These are phyloP conservation scores for Lyophyllum decastes DNA, from an alignment of 768 basidiomycete genomes.

Conservation along the genomic window DNA sequence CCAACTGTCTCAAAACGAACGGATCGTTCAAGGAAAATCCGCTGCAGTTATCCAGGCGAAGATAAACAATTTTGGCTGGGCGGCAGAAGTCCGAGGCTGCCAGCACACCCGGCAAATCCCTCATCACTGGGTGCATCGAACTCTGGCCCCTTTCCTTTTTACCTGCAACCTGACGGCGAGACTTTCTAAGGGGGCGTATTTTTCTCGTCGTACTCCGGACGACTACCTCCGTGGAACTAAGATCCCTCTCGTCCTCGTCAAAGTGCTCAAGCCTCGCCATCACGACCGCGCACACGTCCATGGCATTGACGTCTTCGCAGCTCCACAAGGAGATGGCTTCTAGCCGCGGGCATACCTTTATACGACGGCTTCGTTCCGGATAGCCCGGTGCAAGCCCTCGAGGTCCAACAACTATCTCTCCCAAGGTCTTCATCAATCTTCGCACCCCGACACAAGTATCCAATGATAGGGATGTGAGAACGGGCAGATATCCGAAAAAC, in stretches of 20 bases:
- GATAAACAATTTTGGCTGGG: slow-evolving; percentile 38
- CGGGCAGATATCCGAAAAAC: slow-evolving; percentile 54
- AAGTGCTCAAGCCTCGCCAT: slow-evolving; percentile 35
- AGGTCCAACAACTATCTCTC: slow-evolving; percentile 34
- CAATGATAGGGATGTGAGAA: slow-evolving; percentile 47
- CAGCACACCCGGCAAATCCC: neutral
- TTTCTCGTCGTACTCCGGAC: slow-evolving; percentile 21
- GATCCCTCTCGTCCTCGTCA: slow-evolving; percentile 17
- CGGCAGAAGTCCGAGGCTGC: slow-evolving; percentile 8
- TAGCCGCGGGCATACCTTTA: slow-evolving; percentile 51
- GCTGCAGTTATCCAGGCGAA: slow-evolving; percentile 43
- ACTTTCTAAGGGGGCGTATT: slow-evolving; percentile 40
- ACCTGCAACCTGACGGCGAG: slow-evolving; percentile 9
- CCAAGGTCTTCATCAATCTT: slow-evolving; percentile 40
- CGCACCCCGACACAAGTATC: slow-evolving; percentile 46
- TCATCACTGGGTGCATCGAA: slow-evolving; percentile 11
- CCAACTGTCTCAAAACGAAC: slow-evolving; percentile 36
- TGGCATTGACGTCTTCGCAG: slow-evolving; percentile 44
- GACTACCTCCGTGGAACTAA: slow-evolving; percentile 15
- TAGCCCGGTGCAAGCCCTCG: slow-evolving; percentile 9
- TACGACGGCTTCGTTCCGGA: slow-evolving; percentile 27
- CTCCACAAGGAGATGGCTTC: slow-evolving; percentile 54
- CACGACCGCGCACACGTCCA: slow-evolving; percentile 36
- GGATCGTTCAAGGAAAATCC: slow-evolving; percentile 39
- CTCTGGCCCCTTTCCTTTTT: neutral